Evolutionary conservation across 2,329 filamentous ascomycete genomes (phyloP), one percentile per base, ranked within the genome.

Genomic region (Leptographium wingfieldii): DNA sequence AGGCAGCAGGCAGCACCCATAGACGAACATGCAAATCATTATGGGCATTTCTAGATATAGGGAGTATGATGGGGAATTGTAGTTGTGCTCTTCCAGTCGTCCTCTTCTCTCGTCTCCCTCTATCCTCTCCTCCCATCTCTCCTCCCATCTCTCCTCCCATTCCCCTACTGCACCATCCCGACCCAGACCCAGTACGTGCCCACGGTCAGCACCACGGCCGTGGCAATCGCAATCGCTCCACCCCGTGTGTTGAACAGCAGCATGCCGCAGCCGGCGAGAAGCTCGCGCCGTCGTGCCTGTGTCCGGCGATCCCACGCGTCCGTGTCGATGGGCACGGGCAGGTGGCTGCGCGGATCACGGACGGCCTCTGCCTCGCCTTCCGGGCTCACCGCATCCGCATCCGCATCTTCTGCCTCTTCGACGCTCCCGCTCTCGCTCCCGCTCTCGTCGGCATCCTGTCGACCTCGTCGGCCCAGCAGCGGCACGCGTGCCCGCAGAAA

Each of bases 401-500:
- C 19, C 9, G 27, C 14, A 9, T 58, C 58, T 11, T 22, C 57
- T 22, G 29, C 38, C 4, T 40, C 16, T 14, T 40, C 38, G 12
- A 4, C 38, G 38, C 14, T 9, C 38, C 9, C 38, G 38, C 38
- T 35, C 11, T 61, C 62, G 5, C 25, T 63, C 12, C 46, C 56
- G 6, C 27, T 38, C 9, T n/a, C 61, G 6, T 55, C 62, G 5
- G 33, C 58, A 25, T 9, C 35, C 11, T 14, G 52, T 16, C 33
- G 48, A 68, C 64, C 35, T 27, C 10, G 12, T 12, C 71, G 71
- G 12, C 71, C 66, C 55, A 83, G 65, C 6, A 90, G 73, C 1
- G 89, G 86, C 19, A 96, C 79, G 0, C 76, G 75, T 9, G 85
- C 77, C 4, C 87, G 82, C 29, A 96, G 76, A 55, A 84, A 88